phyloP scores from a whole-genome alignment of 129 eudicot genomes.

The Smallanthus sonchifolius region DNA sequence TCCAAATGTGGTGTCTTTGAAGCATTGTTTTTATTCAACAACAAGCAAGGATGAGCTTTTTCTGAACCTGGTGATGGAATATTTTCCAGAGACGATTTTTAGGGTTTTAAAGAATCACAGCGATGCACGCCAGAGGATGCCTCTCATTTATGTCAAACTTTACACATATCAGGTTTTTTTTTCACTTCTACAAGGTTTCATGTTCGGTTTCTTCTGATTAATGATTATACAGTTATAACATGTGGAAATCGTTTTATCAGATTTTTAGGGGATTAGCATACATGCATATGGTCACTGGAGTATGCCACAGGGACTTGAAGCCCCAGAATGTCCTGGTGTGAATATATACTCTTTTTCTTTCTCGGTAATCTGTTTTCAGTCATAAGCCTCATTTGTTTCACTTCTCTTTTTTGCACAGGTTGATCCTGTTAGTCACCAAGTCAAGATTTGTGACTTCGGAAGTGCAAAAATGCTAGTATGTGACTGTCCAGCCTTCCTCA shows the following conservation, averaged over 20 bases:
- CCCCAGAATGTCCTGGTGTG: constrained; percentile 74
- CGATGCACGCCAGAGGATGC: constrained; percentile 67
- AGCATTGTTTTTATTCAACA: constrained; percentile 76
- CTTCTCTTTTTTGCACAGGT: constrained; percentile 35
- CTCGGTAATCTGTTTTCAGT: not conserved
- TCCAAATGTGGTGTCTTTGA: constrained; percentile 63
- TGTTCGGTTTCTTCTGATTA: not conserved
- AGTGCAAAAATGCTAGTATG: constrained; percentile 82
- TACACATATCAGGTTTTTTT: constrained; percentile 61
- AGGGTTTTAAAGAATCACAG: constrained; percentile 60
- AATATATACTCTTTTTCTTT: not conserved
- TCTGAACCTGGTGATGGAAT: constrained; percentile 76
- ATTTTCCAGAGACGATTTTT: constrained; percentile 69
- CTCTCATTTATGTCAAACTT: constrained; percentile 68
- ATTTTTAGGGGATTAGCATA: constrained; percentile 78
- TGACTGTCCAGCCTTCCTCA: not conserved
- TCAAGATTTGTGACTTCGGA: constrained; percentile 81
- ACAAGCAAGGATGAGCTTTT: constrained; percentile 77
- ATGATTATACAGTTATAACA: constrained; percentile 7
- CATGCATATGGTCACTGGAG: constrained; percentile 69
- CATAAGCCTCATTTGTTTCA: not conserved
- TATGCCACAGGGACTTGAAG: constrained; percentile 80
- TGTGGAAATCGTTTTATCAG: constrained; percentile 24
- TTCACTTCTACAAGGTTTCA: not conserved
- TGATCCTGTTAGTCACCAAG: constrained; percentile 72